Evolutionary conservation across 768 basidiomycete genomes (phyloP).

Genomic region (Mycena indigotica): DNA sequence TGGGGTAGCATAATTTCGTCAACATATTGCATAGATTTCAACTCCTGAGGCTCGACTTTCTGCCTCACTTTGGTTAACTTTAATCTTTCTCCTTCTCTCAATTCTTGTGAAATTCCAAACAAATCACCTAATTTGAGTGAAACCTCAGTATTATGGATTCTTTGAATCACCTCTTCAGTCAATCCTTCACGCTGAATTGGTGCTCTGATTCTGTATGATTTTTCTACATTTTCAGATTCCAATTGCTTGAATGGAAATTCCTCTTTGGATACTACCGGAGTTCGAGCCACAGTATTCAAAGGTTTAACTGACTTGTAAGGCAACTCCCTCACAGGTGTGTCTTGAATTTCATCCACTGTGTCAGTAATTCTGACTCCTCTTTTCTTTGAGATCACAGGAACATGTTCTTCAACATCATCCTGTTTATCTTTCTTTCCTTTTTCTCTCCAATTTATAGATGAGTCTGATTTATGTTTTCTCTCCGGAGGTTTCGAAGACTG

Average conservation of each 20-base stretch:
- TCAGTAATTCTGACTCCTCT: not conserved
- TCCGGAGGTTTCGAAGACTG: conserved; percentile 8
- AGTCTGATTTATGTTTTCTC: not conserved
- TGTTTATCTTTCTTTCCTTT: not conserved
- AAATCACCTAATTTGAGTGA: conserved; percentile 1
- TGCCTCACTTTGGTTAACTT: not conserved
- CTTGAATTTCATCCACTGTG: not conserved
- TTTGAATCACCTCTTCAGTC: not conserved
- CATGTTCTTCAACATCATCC: not conserved
- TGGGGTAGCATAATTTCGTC: too few relatives aligned
- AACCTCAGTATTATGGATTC: not conserved
- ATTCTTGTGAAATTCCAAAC: not conserved
- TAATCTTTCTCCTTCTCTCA: not conserved
- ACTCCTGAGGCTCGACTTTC: not conserved
- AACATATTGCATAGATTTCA: not conserved
- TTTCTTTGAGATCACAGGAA: too few relatives aligned
- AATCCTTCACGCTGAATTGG: not conserved
- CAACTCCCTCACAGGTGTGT: not conserved
- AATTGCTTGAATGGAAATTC: not conserved
- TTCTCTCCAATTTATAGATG: conserved; percentile 1
- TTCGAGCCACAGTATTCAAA: conserved; percentile 9
- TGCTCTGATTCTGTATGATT: not conserved
- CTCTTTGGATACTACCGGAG: not conserved
- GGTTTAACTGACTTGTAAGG: conserved; percentile 10
- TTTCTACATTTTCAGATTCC: not conserved